phyloP scores from a whole-genome alignment of 2,329 filamentous ascomycete genomes.

The Aspergillus sp. region DNA sequence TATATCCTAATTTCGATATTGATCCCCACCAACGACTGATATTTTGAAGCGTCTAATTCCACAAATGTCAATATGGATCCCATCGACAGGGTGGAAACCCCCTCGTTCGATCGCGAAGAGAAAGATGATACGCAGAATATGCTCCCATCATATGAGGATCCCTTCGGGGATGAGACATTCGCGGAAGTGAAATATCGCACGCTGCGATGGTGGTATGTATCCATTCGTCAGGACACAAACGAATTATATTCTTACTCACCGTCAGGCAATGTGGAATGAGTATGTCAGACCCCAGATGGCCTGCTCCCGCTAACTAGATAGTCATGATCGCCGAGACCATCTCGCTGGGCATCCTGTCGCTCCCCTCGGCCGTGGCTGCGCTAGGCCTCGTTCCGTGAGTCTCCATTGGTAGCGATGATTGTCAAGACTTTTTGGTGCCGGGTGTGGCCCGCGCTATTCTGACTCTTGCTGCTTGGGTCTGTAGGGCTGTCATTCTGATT shows the following conservation, averaged over 20 bases:
- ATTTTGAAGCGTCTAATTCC: no score
- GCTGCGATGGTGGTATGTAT: constrained; percentile 40
- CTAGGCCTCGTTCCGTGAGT: constrained; percentile 50
- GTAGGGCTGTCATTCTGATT: constrained; percentile 40
- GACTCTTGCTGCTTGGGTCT: neutral
- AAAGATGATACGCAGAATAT: neutral
- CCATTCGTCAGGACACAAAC: no score
- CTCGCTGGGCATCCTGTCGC: constrained; percentile 53
- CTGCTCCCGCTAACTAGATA: constrained; percentile 3
- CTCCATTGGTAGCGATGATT: neutral
- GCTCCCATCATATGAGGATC: constrained; percentile 16
- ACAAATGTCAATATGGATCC: no score
- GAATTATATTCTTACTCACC: no score
- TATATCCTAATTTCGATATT: no score
- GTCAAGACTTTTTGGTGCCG: neutral
- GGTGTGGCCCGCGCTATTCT: neutral
- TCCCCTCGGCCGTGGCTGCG: constrained; percentile 50
- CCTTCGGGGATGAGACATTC: constrained; percentile 32
- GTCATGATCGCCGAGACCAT: constrained; percentile 58
- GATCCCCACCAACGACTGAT: no score
- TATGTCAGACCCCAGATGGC: constrained; percentile 15
- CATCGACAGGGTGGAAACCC: neutral
- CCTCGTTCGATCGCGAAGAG: neutral
- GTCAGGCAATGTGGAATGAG: constrained; percentile 38
- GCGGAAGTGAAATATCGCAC: constrained; percentile 48